Evolutionary conservation across 192 early-diverging fungal genomes (phyloP).

Genomic region (Coemansia sp.): DNA sequence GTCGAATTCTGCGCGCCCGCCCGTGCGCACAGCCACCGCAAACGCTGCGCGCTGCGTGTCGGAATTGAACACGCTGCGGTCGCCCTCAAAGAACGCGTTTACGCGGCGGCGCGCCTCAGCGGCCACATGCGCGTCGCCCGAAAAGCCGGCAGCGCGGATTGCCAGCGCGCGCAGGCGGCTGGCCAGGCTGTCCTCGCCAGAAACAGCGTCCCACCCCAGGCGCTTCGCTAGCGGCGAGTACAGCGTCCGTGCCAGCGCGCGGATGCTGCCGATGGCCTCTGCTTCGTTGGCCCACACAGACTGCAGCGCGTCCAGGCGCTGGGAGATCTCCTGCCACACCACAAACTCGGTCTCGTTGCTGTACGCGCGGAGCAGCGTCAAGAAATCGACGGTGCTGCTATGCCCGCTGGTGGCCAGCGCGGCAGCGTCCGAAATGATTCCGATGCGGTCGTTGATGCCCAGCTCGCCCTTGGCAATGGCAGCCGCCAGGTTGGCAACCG

Average conservation of each 20-base stretch:
- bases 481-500: constrained; percentile 55
- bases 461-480: constrained; percentile 58
- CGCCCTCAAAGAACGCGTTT: constrained; percentile 57
- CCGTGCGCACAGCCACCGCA: constrained; percentile 64
- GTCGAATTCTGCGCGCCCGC: constrained; percentile 60
- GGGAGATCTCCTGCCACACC: constrained; percentile 67
- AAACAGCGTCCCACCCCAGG: constrained; percentile 76
- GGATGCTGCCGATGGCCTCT: constrained; percentile 60
- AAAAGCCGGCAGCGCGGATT: constrained; percentile 67
- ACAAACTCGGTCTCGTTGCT: constrained; percentile 68
- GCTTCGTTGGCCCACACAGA: constrained; percentile 69
- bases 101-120: constrained; percentile 72
- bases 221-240: constrained; percentile 69
- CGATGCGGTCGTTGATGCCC: constrained; percentile 72
- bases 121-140: constrained; percentile 63
- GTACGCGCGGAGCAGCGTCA: constrained; percentile 73
- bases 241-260: constrained; percentile 62
- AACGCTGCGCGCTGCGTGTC: constrained; percentile 54
- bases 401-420: constrained; percentile 77
- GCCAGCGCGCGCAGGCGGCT: constrained; percentile 74
- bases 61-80: constrained; percentile 59
- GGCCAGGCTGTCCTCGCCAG: constrained; percentile 70
- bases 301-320: constrained; percentile 58
- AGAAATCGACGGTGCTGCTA: constrained; percentile 65
- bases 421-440: constrained; percentile 79